These are phyloP conservation scores for Striga hermonthica DNA, from an alignment of 305 asterid species.

Conservation along the genomic window DNA sequence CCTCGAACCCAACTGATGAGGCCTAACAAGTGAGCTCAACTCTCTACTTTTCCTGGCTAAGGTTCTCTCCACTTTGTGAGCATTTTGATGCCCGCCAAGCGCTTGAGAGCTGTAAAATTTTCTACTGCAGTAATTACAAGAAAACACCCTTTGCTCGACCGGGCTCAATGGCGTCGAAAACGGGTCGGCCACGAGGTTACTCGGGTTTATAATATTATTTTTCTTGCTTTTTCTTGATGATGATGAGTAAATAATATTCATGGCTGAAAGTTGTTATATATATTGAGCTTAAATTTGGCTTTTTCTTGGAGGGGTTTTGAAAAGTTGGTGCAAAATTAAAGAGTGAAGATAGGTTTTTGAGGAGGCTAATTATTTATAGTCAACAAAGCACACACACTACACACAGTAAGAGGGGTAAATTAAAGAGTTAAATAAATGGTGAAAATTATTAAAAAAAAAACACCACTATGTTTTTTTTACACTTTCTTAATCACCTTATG, in stretches of 20 bases:
- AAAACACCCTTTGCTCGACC: constrained; percentile 55
- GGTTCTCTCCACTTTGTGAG: constrained; percentile 85
- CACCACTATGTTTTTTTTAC: too few species aligned
- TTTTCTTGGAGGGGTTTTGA: not conserved
- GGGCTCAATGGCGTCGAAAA: constrained; percentile 39
- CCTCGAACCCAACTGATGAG: constrained; percentile 34
- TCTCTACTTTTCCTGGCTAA: constrained; percentile 78
- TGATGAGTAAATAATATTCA: constrained; percentile 50
- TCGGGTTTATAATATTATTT: not conserved
- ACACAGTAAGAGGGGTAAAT: constrained; percentile 21
- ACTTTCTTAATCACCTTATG: too few species aligned
- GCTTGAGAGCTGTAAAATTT: constrained; percentile 82
- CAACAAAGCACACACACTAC: constrained; percentile 19
- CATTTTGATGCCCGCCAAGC: constrained; percentile 87
- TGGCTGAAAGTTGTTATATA: constrained; percentile 16
- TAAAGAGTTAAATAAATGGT: constrained; percentile 13
- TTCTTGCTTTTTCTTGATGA: constrained; percentile 31
- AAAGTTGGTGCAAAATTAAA: not conserved
- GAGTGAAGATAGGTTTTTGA: constrained; percentile 17
- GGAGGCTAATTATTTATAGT: constrained; percentile 25
- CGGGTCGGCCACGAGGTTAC: constrained; percentile 40
- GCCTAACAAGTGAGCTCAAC: constrained; percentile 34
- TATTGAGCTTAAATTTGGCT: not conserved
- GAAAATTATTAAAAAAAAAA: too few species aligned
- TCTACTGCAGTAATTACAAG: constrained; percentile 73